Percentiles rank a stretch among this genome's conserved stretches.
Conservation (phyloP, 345 rosid genomes). For the Punica granatum region DNA sequence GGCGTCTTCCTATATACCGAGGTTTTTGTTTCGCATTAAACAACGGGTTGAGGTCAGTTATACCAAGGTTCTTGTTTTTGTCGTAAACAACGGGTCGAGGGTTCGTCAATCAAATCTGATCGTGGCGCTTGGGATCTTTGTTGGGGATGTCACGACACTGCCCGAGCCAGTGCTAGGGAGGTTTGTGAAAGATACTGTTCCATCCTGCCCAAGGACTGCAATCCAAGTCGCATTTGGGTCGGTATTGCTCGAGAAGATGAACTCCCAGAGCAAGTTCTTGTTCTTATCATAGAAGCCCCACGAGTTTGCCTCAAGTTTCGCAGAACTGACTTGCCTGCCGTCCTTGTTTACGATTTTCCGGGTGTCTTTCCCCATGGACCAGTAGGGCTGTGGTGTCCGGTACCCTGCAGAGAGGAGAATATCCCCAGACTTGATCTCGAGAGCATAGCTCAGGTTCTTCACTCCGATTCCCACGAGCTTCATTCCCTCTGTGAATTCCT, state of each 20-base stretch:
- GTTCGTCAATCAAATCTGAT: too few relatives aligned
- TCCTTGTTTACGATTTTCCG: slow-evolving; percentile 18
- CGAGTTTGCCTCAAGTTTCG: slow-evolving; percentile 25
- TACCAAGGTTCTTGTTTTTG: too few relatives aligned
- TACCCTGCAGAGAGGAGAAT: slow-evolving; percentile 31
- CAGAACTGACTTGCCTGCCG: slow-evolving; percentile 24
- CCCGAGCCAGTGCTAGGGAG: slow-evolving; percentile 17
- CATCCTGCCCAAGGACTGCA: slow-evolving; percentile 25
- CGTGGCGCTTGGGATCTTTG: slow-evolving; percentile 26
- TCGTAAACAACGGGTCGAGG: slow-evolving; percentile 37
- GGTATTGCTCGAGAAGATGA: slow-evolving; percentile 21
- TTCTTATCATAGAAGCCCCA: slow-evolving; percentile 42
- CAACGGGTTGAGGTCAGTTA: too few relatives aligned
- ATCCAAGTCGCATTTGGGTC: slow-evolving; percentile 39
- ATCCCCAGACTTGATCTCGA: slow-evolving; percentile 30
- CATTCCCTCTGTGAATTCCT: slow-evolving; percentile 32
- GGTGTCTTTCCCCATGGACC: slow-evolving; percentile 33
- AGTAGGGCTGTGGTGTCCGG: slow-evolving; percentile 35
- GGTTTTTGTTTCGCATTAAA: too few relatives aligned
- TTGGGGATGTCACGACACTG: slow-evolving; percentile 9
- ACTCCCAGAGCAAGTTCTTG: slow-evolving; percentile 28
- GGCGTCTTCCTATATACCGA: too few relatives aligned
- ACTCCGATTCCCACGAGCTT: slow-evolving; percentile 22
- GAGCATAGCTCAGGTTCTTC: slow-evolving; percentile 18
- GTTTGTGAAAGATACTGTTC: slow-evolving; percentile 27